Base-by-base conservation (phyloP, 1,284 basidiomycete species). In the Ustilago shanxiensis region DNA sequence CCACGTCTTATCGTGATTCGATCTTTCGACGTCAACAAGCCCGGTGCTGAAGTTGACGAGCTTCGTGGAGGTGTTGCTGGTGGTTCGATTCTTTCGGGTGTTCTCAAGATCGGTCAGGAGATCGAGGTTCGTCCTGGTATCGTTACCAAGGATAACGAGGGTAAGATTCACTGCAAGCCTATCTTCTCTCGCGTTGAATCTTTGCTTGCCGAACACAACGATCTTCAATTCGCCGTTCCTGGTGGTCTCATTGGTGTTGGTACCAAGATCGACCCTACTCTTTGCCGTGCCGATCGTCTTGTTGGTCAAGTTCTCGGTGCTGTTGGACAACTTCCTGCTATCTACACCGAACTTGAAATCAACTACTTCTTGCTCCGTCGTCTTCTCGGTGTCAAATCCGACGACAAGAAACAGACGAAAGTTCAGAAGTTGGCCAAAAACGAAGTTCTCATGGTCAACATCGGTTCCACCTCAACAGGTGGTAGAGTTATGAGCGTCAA, bases 21-120 rank as follows among this genome's bases (percentile, higher is more conserved):
- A 83, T 98, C 95, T n/a, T 99, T 99, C 88, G 97, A 99, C 87
- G 96, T 99, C 87, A 99, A 99, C 90, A 98, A 98, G 88, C 96
- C 96, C 13, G 96, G 96, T 86, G 91, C 95, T 6, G 94, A 96
- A 86, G 95, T 99, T 10, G 93, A 97, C 81, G 96, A 99, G 72
- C 90, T 99, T 69, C 96, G 97, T 88, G 96, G 96, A 75, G 97
- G 97, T 86, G 97, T 99, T 33, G 97, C 96, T 18, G 96, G 96
- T 88, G 96, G 96, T 41, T 95, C 93, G 41, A 96, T 99, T 84
- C 89, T 99, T 73, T 93, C 91, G 14, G 97, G 96, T 84, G 93
- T 98, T 35, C 91, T 99, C 75, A 91, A 81, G 72, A 89, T 98
- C 61, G 95, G 95, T 0, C 92, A 94, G 88, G 94, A 98, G 87